phyloP scores from a whole-genome alignment of 495 filamentous ascomycete species.

The Aspergillus sclerotioniger region DNA sequence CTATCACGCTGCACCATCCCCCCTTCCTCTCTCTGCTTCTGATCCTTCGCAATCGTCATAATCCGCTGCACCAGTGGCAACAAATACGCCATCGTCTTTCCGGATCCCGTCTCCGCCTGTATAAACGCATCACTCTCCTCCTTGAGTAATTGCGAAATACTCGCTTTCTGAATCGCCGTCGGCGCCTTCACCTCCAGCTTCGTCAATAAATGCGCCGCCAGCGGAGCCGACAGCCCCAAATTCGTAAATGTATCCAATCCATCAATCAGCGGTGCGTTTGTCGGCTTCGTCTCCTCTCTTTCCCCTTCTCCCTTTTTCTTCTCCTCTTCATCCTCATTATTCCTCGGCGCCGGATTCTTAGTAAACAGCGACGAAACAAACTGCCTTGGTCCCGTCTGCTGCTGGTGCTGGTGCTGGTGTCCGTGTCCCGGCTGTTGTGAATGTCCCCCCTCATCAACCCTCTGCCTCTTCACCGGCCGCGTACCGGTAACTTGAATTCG shows the following conservation, averaged over 20 bases:
- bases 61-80: constrained; percentile 88
- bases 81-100: constrained; percentile 93
- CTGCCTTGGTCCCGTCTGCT: constrained; percentile 40
- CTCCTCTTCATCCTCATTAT: constrained; percentile 39
- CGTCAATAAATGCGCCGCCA: constrained; percentile 78
- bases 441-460: constrained; percentile 26
- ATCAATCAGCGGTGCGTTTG: constrained; percentile 89
- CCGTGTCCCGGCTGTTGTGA: constrained; percentile 13
- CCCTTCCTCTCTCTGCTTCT: constrained; percentile 21
- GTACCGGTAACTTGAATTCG: constrained; percentile 31
- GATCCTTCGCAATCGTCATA: constrained; percentile 61
- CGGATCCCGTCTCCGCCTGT: constrained; percentile 94
- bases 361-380: constrained; percentile 90
- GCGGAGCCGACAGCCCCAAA: constrained; percentile 70
- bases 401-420: constrained; percentile 22
- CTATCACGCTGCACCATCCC: constrained; percentile 68
- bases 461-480: constrained; percentile 42
- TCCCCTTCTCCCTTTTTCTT: constrained; percentile 46
- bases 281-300: constrained; percentile 65
- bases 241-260: constrained; percentile 80
- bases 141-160: constrained; percentile 73
- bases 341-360: constrained; percentile 71
- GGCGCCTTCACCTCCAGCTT: constrained; percentile 88
- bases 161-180: constrained; percentile 89
- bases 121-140: constrained; percentile 91